Evolutionary conservation across 345 rosid species (phyloP).

Genomic region (Carallia brachiata): DNA sequence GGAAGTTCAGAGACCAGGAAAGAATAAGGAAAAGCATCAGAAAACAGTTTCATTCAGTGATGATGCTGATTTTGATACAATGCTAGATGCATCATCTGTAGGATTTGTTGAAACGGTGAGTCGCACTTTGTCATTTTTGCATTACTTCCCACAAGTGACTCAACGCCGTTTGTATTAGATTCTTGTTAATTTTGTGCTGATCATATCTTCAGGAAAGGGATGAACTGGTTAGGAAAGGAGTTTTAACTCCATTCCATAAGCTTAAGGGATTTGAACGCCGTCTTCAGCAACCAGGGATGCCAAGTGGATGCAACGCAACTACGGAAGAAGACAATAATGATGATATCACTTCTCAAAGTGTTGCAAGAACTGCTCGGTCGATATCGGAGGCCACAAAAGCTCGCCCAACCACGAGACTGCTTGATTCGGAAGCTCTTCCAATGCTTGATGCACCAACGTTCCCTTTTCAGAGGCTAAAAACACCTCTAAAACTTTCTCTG

Average conservation of each 20-base stretch:
- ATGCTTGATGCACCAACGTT: conserved; percentile 74
- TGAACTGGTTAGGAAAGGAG: conserved; percentile 87
- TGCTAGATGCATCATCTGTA: conserved; percentile 74
- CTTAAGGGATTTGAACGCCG: conserved; percentile 89
- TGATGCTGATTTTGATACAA: conserved; percentile 84
- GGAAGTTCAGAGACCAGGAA: conserved; percentile 37
- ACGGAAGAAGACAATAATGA: conserved; percentile 42
- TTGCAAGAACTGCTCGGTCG: conserved; percentile 58
- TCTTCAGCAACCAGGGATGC: conserved; percentile 62
- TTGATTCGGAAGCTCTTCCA: conserved; percentile 69
- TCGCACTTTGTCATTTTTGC: conserved; percentile 2
- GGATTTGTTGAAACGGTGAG: conserved; percentile 93
- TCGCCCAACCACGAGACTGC: conserved; percentile 82
- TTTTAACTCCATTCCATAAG: conserved; percentile 93
- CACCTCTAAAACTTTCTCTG: conserved; percentile 40
- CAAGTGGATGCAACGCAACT: conserved; percentile 33
- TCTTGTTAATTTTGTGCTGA: conserved; percentile 21
- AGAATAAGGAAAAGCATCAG: conserved; percentile 44
- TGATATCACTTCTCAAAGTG: conserved; percentile 46
- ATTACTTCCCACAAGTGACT: conserved; percentile 3
- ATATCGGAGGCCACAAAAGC: conserved; percentile 68
- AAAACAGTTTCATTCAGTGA: conserved; percentile 64
- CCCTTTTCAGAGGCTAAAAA: conserved; percentile 75
- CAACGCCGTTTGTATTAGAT: conserved; percentile 13
- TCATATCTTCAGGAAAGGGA: conserved; percentile 83